A percentile compares a stretch with the other conserved stretches of the same genome.
Evolutionary conservation across 108 stramenopile species (phyloP).

Genomic region (Fistulifera pelliculosa): DNA sequence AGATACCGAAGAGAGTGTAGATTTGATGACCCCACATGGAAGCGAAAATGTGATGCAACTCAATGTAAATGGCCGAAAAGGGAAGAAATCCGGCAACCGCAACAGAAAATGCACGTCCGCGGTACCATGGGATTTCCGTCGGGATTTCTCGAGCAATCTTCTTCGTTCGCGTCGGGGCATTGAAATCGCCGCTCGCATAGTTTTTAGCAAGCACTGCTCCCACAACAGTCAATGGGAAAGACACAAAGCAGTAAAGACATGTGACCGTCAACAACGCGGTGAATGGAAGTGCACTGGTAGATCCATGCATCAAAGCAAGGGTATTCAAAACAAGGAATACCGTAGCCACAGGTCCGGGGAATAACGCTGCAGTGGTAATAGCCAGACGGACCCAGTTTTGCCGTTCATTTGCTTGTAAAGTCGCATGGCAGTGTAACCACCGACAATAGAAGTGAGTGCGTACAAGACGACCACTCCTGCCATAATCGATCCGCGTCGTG

Average conservation of each 20-base stretch:
- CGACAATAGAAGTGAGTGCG: constrained; percentile 82
- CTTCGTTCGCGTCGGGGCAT: constrained; percentile 94
- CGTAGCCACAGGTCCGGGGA: constrained; percentile 75
- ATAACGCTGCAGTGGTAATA: constrained; percentile 71
- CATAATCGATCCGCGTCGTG: constrained; percentile 88
- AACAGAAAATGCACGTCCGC: constrained; percentile 58
- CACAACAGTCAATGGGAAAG: constrained; percentile 85
- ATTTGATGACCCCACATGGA: constrained; percentile 99
- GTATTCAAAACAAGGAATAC: constrained; percentile 92
- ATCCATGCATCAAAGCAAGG: constrained; percentile 82
- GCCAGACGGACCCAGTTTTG: constrained; percentile 89
- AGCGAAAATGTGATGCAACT: constrained; percentile 96
- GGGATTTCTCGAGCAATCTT: constrained; percentile 95
- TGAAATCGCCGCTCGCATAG: constrained; percentile 73
- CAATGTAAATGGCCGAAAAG: constrained; percentile 97
- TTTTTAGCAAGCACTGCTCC: constrained; percentile 92
- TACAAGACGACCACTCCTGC: constrained; percentile 89
- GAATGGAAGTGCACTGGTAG: constrained; percentile 92
- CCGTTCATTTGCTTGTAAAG: constrained; percentile 92
- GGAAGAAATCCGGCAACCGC: constrained; percentile 97
- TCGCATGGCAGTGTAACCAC: constrained; percentile 74
- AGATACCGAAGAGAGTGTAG: constrained; percentile 97
- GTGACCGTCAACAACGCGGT: constrained; percentile 85
- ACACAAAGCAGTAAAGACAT: constrained; percentile 69
- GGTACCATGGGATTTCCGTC: constrained; percentile 74